These are phyloP conservation scores for Pascua sp. DNA, from an alignment of 1,284 basidiomycete genomes.

Conservation along the genomic window DNA sequence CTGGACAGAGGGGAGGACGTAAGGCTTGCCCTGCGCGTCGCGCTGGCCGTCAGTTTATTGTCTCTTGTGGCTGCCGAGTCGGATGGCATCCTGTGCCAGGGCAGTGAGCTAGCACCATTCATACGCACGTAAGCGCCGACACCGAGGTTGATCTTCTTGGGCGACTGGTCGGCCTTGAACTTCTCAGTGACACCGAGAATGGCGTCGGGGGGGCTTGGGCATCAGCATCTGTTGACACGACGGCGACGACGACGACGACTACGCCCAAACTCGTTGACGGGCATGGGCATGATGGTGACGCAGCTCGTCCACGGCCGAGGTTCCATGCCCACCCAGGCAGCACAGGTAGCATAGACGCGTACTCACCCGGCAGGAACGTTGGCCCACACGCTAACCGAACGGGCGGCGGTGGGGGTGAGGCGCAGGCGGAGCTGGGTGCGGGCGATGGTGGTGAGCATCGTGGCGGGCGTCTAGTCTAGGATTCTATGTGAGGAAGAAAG, in stretches of 20 bases:
- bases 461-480: not conserved
- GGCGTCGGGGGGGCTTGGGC: constrained; percentile 20
- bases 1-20: constrained; percentile 83
- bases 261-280: not conserved
- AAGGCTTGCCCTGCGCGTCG: constrained; percentile 92
- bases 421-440: constrained; percentile 16
- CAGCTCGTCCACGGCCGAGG: not conserved
- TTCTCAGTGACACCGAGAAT: constrained; percentile 42
- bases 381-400: constrained; percentile 20
- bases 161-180: constrained; percentile 77
- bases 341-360: too few species aligned
- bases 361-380: constrained; percentile 22
- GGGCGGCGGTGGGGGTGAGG: constrained; percentile 12
- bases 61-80: too few species aligned
- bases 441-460: constrained; percentile 16
- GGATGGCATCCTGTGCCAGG: too few species aligned
- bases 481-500: not conserved
- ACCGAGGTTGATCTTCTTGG: constrained; percentile 95
- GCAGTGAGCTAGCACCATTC: too few species aligned
- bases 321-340: not conserved
- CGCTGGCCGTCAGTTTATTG: constrained; percentile 62
- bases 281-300: not conserved
- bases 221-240: not conserved
- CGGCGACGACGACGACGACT: not conserved
- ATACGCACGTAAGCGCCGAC: constrained; percentile 58